Conservation (phyloP, 805 yeast genomes). For the Cyberlindnera xishuangbannaensis region DNA sequence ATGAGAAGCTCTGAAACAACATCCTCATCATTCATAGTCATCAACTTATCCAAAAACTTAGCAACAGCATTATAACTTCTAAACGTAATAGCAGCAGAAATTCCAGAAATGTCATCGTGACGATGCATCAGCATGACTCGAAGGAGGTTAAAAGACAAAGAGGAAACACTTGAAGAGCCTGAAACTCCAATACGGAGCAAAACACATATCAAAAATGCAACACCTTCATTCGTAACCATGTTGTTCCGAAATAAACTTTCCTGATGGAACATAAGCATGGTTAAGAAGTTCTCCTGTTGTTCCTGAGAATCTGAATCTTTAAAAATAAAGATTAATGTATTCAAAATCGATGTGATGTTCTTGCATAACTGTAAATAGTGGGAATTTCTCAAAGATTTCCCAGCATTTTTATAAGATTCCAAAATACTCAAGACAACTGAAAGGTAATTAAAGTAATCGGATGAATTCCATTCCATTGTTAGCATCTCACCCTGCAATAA, state of each 20-base stretch:
- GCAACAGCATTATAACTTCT: constrained; percentile 16
- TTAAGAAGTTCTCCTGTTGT: constrained; percentile 27
- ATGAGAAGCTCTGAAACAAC: constrained; percentile 13
- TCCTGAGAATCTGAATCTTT: constrained; percentile 16
- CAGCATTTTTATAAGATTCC: constrained; percentile 18
- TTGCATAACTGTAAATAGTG: constrained; percentile 15
- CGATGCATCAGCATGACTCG: constrained; percentile 30
- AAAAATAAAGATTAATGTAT: constrained; percentile 17
- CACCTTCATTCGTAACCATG: constrained; percentile 29
- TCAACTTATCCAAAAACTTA: constrained; percentile 21
- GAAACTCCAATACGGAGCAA: constrained; percentile 17
- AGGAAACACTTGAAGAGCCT: constrained; percentile 10
- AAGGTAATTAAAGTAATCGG: constrained; percentile 24
- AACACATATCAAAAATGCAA: constrained; percentile 29
- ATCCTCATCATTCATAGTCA: constrained; percentile 26
- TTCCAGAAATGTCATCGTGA: constrained; percentile 23
- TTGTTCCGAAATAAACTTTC: constrained; percentile 26
- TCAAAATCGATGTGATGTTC: constrained; percentile 14
- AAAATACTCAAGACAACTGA: constrained; percentile 18
- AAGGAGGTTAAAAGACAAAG: constrained; percentile 26
- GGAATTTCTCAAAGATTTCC: constrained; percentile 14
- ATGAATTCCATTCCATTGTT: constrained; percentile 22
- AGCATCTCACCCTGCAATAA: constrained; percentile 18
- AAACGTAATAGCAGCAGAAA: constrained; percentile 25
- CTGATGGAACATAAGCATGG: constrained; percentile 28